Percentiles rank a stretch among this genome's conserved stretches.
Conservation (phyloP, 257 asterid genomes). For the Asclepias syriaca region DNA sequence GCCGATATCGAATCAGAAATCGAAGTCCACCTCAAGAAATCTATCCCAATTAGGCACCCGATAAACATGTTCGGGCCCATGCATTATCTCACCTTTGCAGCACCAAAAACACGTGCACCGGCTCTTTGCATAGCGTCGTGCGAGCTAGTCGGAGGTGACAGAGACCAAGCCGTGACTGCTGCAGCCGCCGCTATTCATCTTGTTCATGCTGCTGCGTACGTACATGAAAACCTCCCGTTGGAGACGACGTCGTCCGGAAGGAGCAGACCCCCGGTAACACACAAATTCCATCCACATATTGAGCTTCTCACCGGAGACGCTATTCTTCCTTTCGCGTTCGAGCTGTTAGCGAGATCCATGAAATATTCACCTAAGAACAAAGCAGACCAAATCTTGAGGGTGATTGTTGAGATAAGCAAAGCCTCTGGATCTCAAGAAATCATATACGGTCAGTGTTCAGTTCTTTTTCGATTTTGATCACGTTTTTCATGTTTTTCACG, state of each 20-base stretch:
- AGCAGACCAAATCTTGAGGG: slow-evolving; percentile 41
- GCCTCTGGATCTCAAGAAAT: slow-evolving; percentile 51
- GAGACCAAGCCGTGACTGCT: slow-evolving; percentile 48
- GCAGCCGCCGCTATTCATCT: slow-evolving; percentile 67
- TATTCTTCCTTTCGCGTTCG: slow-evolving; percentile 48
- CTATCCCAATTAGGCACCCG: slow-evolving; percentile 50
- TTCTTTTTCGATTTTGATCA: too few species aligned
- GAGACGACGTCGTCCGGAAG: slow-evolving; percentile 21
- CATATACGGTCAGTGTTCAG: slow-evolving; percentile 37
- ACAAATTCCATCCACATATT: slow-evolving; percentile 45
- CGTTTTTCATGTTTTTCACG: too few species aligned
- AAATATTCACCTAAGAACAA: slow-evolving; percentile 8
- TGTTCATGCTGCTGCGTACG: slow-evolving; percentile 49
- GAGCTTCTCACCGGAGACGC: slow-evolving; percentile 67
- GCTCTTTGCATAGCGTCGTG: slow-evolving; percentile 75
- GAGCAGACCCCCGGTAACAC: slow-evolving; percentile 11
- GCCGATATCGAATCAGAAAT: slow-evolving; percentile 47
- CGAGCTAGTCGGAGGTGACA: slow-evolving; percentile 56
- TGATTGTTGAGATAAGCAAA: slow-evolving; percentile 38
- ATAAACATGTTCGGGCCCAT: slow-evolving; percentile 65
- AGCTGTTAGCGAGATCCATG: slow-evolving; percentile 46
- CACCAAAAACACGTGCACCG: slow-evolving; percentile 55
- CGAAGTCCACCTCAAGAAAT: slow-evolving; percentile 35
- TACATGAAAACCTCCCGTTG: slow-evolving; percentile 49
- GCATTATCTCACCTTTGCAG: slow-evolving; percentile 58